Evolutionary conservation across 208 protist genomes (phyloP), one percentile per base, ranked within the genome.

Genomic region (Leishmania guyanensis): DNA sequence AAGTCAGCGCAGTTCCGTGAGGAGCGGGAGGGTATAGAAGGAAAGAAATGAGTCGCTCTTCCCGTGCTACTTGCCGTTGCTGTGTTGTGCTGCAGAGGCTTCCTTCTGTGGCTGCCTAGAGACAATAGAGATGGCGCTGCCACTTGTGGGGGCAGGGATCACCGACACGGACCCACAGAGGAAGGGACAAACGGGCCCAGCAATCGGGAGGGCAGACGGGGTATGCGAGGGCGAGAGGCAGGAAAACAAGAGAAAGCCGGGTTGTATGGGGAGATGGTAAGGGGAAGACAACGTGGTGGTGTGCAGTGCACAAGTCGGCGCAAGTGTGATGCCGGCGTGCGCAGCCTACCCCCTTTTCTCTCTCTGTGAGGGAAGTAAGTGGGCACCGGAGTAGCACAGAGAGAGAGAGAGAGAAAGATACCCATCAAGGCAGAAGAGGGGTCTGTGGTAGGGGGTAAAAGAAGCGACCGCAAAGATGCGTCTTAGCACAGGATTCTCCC

Each of bases 21-120:
- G 77, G 46, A 69, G 75, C 39, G 53, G 78, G 70, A 81, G 56
- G 36, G 77, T 12, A 53, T 12, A 53, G 46, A n/a, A 73, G 54
- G 77, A 77, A 76, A n/a, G 12, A 71, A 43, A 64, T 66, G 60
- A 46, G 68, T 64, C 33, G 39, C 69, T 39, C 58, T 14, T 20
- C 71, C 43, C 43, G 43, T 46, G 43, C 43, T 46, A 46, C 43
- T 46, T 46, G 43, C 43, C 43, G 43, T 46, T 46, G 43, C 43
- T 46, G 43, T 46, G 43, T 46, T 46, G 43, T 46, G 43, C 43
- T 46, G 43, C 43, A 46, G 43, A 46, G 43, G 43, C 43, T 46
- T 46, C 43, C 43, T 46, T 3, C 43, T 46, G 43, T 46, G 43
- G 43, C 43, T 46, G 0, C 43, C 43, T 46, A 46, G 43, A 46